phyloP scores from a whole-genome alignment of 176 grass and related monocot species.

The Triticum aestivum region DNA sequence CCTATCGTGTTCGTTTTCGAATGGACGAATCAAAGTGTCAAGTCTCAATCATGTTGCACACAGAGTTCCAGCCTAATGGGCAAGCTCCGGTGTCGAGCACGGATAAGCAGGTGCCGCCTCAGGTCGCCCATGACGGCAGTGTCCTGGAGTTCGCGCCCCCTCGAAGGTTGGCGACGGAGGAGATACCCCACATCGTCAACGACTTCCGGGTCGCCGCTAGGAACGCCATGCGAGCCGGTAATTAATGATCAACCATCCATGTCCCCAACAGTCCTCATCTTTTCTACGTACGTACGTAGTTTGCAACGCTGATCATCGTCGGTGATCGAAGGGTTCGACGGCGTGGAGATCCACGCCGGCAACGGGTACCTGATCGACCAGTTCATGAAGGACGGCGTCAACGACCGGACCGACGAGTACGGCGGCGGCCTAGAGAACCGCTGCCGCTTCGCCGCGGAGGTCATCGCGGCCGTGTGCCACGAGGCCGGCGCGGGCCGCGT shows the following conservation, averaged over 20 bases:
- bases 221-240: conserved; percentile 69
- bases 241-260: not conserved
- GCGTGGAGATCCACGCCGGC: conserved; percentile 58
- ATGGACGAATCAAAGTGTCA: not conserved
- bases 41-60: not conserved
- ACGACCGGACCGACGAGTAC: conserved; percentile 33
- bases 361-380: conserved; percentile 60
- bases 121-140: not conserved
- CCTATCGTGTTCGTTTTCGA: not conserved
- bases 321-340: conserved; percentile 50
- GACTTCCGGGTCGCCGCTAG: conserved; percentile 54
- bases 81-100: not conserved
- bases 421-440: conserved; percentile 46
- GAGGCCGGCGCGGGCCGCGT: conserved; percentile 44
- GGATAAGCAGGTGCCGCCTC: not conserved
- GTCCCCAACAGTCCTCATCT: not conserved
- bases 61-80: not conserved
- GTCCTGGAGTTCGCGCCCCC: not conserved
- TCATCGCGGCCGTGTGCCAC: conserved; percentile 31
- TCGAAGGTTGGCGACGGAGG: not conserved
- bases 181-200: conserved; percentile 51
- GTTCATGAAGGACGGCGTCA: conserved; percentile 65
- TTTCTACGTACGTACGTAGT: no score
- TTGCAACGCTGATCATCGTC: not conserved
- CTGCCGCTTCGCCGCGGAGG: conserved; percentile 56